Percentiles rank a stretch among this genome's conserved stretches.
phyloP scores from a whole-genome alignment of 441 rosid genomes.

The Croton setiger region DNA sequence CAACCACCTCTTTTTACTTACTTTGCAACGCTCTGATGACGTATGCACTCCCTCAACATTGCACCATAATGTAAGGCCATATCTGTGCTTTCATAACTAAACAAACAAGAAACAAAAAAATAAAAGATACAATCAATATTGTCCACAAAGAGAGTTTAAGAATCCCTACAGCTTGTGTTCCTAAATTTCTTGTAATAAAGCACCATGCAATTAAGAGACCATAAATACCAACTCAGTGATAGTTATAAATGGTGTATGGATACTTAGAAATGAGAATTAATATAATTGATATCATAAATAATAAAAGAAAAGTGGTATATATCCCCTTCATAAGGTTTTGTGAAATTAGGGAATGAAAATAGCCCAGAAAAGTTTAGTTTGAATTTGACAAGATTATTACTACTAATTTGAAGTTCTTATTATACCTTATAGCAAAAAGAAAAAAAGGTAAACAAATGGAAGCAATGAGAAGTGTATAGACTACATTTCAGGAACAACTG shows the following conservation, averaged over 20 bases:
- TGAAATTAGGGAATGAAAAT: no score
- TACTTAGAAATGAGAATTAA: not conserved
- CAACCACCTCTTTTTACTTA: slow-evolving; percentile 28
- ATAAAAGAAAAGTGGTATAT: not conserved
- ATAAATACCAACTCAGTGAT: not conserved
- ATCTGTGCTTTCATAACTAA: slow-evolving; percentile 74
- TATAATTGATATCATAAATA: not conserved
- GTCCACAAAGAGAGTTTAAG: not conserved
- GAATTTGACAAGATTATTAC: not conserved
- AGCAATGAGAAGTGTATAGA: not conserved
- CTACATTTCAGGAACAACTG: not conserved
- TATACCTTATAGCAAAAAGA: not conserved
- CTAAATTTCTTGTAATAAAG: not conserved
- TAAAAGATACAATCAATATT: slow-evolving; percentile 14
- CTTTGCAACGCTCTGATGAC: slow-evolving; percentile 94
- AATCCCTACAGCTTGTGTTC: not conserved
- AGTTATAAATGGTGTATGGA: not conserved
- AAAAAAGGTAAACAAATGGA: not conserved
- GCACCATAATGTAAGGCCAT: slow-evolving; percentile 98
- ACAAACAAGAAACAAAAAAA: slow-evolving; percentile 21
- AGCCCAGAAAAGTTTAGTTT: no score
- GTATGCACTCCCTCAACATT: slow-evolving; percentile 96
- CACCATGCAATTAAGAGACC: not conserved
- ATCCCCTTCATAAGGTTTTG: not conserved
- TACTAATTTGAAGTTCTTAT: not conserved